Evolutionary conservation across 2,329 filamentous ascomycete species (phyloP).

Genomic region (Aureobasidium lini): DNA sequence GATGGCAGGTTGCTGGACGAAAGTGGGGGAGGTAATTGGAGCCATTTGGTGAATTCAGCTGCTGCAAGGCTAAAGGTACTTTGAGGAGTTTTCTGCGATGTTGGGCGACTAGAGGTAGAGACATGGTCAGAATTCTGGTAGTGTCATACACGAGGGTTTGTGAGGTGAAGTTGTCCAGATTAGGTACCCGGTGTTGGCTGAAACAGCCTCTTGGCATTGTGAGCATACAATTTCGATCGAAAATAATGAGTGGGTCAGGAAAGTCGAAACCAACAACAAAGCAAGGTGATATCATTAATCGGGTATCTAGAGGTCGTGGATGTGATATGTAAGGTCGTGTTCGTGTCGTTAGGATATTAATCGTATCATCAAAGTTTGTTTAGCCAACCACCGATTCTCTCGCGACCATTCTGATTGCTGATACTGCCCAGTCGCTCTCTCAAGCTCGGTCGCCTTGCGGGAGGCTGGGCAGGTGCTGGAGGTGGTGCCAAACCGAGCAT

Average conservation of each 20-base stretch:
- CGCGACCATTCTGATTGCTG: slow-evolving; percentile 1
- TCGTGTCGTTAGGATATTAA: neutral
- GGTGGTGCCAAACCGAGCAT: slow-evolving; percentile 21
- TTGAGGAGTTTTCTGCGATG: no score
- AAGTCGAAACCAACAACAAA: neutral
- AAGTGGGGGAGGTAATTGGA: no score
- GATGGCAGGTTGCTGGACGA: no score
- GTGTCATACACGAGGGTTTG: neutral
- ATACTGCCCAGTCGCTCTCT: slow-evolving; percentile 3
- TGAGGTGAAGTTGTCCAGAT: neutral
- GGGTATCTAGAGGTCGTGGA: slow-evolving; percentile 1
- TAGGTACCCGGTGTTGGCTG: neutral
- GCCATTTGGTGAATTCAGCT: no score
- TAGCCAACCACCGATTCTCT: slow-evolving; percentile 7
- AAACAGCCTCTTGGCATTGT: no score
- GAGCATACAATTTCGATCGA: no score
- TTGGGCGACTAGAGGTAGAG: neutral
- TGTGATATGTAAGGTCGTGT: neutral
- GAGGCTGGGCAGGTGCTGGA: neutral
- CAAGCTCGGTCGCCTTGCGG: neutral
- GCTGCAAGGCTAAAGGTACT: no score
- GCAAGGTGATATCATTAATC: neutral
- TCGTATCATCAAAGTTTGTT: slow-evolving; percentile 5
- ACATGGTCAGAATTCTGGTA: neutral
- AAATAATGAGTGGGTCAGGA: neutral